phyloP scores from a whole-genome alignment of 257 asterid genomes.

The Solanum ossicruentum region DNA sequence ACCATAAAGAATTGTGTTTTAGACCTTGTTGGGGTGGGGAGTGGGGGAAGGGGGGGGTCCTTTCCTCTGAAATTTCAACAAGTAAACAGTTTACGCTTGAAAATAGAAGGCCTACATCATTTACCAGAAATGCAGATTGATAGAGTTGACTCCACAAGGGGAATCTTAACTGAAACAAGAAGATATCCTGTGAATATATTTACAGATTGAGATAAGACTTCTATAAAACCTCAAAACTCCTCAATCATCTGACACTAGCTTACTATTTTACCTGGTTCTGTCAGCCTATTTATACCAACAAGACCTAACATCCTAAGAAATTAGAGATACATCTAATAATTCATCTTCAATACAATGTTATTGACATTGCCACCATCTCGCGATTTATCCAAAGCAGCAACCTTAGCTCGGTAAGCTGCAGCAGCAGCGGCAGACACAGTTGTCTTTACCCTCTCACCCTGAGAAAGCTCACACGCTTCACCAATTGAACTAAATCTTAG shows the following conservation, averaged over 20 bases:
- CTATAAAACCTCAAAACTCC: conserved; percentile 16
- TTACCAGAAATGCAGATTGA: not conserved
- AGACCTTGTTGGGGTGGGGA: not conserved
- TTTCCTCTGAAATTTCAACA: not conserved
- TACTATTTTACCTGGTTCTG: conserved; percentile 10
- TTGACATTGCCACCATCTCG: conserved; percentile 5
- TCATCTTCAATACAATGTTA: conserved; percentile 33
- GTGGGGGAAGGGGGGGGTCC: no score
- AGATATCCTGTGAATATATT: conserved; percentile 30
- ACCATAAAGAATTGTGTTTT: not conserved
- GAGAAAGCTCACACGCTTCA: conserved; percentile 44
- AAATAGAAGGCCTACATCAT: not conserved
- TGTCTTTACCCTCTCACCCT: conserved; percentile 28
- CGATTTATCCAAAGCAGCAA: conserved; percentile 29
- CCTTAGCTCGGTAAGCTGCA: conserved; percentile 40
- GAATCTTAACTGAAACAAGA: conserved; percentile 2
- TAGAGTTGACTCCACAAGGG: not conserved
- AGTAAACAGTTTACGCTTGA: not conserved
- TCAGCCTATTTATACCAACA: conserved; percentile 23
- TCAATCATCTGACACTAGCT: conserved; percentile 16
- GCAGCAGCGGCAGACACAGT: conserved; percentile 28
- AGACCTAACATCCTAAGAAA: conserved; percentile 6
- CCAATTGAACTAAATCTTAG: conserved; percentile 32
- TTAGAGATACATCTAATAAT: conserved; percentile 1
- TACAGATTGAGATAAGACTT: conserved; percentile 25